phyloP scores from a whole-genome alignment of 306 rosid species.

The Purshia tridentata region DNA sequence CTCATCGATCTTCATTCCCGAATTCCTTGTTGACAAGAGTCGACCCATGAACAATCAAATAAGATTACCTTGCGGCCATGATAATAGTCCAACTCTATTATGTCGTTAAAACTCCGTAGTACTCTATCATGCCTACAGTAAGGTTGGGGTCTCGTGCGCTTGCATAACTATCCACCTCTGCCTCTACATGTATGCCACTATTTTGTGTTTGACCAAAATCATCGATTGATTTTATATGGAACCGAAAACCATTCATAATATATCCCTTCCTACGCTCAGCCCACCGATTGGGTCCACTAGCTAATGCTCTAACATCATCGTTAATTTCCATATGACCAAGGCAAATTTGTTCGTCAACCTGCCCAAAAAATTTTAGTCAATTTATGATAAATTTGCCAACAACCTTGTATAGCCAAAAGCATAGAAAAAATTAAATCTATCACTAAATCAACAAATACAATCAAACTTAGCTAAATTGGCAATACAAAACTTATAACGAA shows the following conservation, averaged over 20 bases:
- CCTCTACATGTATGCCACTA: background rate
- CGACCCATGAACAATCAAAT: background rate
- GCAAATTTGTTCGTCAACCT: no score
- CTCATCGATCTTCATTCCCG: background rate
- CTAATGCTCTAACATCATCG: background rate
- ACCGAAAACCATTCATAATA: background rate
- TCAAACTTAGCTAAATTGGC: no score
- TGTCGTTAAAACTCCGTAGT: background rate
- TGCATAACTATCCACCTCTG: background rate
- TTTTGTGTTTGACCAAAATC: background rate
- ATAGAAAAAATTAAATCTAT: background rate
- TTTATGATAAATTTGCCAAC: no score
- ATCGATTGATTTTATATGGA: background rate
- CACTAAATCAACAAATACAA: no score
- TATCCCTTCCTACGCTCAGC: background rate
- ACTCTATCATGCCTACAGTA: background rate
- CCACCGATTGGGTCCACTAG: background rate
- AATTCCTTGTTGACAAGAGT: background rate
- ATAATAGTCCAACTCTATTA: background rate
- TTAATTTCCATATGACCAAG: background rate
- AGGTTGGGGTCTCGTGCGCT: background rate
- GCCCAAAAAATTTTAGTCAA: background rate
- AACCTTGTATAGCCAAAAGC: no score
- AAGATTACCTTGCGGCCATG: background rate
- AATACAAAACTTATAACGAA: no score